These are phyloP conservation scores for Aspergillus sclerotioniger DNA, from an alignment of 495 filamentous ascomycete species.

Conservation along the genomic window DNA sequence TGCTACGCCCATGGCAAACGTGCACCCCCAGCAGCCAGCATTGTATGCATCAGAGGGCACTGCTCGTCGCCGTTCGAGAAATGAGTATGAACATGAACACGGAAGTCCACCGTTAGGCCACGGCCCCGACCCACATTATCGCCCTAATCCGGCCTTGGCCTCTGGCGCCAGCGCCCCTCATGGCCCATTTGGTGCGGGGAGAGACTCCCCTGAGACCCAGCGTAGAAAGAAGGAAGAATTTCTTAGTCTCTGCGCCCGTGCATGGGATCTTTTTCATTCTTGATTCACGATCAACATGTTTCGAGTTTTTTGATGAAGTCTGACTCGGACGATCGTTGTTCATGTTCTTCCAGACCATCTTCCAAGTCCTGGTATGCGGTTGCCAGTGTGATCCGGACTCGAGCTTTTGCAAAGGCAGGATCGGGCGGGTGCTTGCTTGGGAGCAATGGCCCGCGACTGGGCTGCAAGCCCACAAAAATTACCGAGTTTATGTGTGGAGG, in stretches of 20 bases:
- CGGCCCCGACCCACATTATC: slow-evolving; percentile 39
- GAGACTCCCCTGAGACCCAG: slow-evolving; percentile 82
- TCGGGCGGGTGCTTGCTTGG: background rate
- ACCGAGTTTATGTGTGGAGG: background rate
- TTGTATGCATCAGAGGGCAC: slow-evolving; percentile 42
- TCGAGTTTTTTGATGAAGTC: background rate
- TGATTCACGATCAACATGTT: slow-evolving; percentile 41
- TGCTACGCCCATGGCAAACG: slow-evolving; percentile 19
- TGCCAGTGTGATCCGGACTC: background rate
- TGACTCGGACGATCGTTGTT: background rate
- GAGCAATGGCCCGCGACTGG: background rate
- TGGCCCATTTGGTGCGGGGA: slow-evolving; percentile 72
- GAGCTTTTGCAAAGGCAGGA: background rate
- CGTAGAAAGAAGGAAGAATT: slow-evolving; percentile 94
- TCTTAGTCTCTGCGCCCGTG: slow-evolving; percentile 75
- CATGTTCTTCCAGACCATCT: background rate
- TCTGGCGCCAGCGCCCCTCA: slow-evolving; percentile 55
- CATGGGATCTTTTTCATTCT: slow-evolving; percentile 97
- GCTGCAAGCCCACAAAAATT: background rate
- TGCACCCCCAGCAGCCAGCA: slow-evolving; percentile 22
- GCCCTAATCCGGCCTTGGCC: slow-evolving; percentile 67
- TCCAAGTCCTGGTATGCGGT: background rate
- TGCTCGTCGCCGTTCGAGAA: slow-evolving; percentile 70
- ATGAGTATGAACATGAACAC: slow-evolving; percentile 86
- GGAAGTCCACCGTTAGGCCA: slow-evolving; percentile 46